phyloP scores from a whole-genome alignment of 805 yeast genomes.

The Candida koratica region DNA sequence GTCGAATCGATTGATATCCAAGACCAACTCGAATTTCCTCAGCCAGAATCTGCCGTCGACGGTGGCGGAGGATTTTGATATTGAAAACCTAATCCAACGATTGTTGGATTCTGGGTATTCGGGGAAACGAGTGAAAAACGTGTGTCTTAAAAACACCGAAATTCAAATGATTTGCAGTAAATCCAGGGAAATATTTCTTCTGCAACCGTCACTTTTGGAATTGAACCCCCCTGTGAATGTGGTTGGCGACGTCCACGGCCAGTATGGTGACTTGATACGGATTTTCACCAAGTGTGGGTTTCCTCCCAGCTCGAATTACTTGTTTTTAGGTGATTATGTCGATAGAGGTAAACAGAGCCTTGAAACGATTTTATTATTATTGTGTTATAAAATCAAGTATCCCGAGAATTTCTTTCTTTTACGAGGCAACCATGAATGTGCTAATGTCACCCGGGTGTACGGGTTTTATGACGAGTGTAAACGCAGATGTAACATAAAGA shows the following conservation, averaged over 20 bases:
- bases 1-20: slow-evolving; percentile 10
- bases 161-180: slow-evolving; percentile 80
- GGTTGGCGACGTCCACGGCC: slow-evolving; percentile 96
- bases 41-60: slow-evolving; percentile 11
- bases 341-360: slow-evolving; percentile 96
- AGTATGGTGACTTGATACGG: slow-evolving; percentile 85
- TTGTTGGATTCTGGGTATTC: slow-evolving; percentile 93
- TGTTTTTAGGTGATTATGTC: slow-evolving; percentile 94
- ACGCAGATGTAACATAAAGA: slow-evolving; percentile 83
- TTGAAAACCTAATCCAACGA: slow-evolving; percentile 88
- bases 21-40: slow-evolving; percentile 11
- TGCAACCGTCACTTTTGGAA: slow-evolving; percentile 88
- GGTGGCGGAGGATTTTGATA: slow-evolving; percentile 34
- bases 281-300: slow-evolving; percentile 94
- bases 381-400: slow-evolving; percentile 92
- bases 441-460: slow-evolving; percentile 92
- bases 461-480: slow-evolving; percentile 98
- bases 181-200: slow-evolving; percentile 83
- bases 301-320: slow-evolving; percentile 90
- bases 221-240: slow-evolving; percentile 82
- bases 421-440: slow-evolving; percentile 97
- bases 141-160: slow-evolving; percentile 87
- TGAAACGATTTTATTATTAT: slow-evolving; percentile 81
- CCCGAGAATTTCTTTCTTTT: slow-evolving; percentile 93
- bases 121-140: slow-evolving; percentile 85